phyloP scores from a whole-genome alignment of 163 green algal species.

The Scenedesmus sp. region DNA sequence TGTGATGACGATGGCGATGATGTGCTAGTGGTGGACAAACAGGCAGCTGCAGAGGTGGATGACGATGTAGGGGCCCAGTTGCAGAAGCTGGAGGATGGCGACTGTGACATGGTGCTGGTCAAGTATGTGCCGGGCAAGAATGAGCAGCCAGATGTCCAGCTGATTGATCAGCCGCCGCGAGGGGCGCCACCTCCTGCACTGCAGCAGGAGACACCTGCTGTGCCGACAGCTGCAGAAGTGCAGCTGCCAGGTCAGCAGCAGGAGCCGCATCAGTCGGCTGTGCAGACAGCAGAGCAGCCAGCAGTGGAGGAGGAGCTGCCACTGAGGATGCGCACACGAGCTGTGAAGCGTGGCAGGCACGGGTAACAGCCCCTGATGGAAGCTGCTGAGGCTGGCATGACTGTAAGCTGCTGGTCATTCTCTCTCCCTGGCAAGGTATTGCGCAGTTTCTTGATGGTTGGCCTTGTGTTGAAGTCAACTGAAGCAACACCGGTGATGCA shows the following conservation, averaged over 20 bases:
- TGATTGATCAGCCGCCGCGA: background rate
- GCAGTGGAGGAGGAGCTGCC: constrained; percentile 9
- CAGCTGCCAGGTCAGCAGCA: constrained; percentile 5
- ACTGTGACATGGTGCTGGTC: background rate
- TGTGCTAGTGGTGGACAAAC: background rate
- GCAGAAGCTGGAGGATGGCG: background rate
- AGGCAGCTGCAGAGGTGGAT: background rate
- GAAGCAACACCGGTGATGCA: no score
- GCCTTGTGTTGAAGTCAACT: no score
- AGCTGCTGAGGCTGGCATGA: background rate
- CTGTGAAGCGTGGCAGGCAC: background rate
- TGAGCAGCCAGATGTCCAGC: background rate
- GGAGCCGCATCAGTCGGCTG: background rate
- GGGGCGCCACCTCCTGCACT: background rate
- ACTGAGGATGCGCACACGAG: constrained; percentile 6
- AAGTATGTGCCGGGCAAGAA: background rate
- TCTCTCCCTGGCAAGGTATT: no score
- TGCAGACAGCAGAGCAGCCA: background rate
- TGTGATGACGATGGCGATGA: background rate
- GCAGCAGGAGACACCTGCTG: background rate
- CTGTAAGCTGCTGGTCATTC: no score
- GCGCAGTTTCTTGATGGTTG: no score
- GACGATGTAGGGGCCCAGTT: background rate
- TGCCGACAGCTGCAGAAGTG: background rate
- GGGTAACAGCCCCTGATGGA: background rate